phyloP scores from a whole-genome alignment of 2,329 filamentous ascomycete species.

The Rhytidhysteron rufulum region DNA sequence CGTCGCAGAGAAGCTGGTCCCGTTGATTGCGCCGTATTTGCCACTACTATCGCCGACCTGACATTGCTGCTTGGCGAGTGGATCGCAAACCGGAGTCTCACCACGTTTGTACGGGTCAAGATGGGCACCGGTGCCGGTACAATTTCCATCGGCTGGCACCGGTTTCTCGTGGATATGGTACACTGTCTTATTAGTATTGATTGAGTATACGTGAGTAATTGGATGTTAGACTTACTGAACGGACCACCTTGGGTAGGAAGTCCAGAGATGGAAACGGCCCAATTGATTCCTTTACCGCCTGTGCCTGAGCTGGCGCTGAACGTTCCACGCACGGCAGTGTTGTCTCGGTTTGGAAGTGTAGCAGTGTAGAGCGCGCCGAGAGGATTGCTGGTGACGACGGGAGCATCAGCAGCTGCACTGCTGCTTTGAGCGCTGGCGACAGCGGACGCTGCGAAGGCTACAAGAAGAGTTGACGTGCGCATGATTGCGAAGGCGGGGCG shows the following conservation, averaged over 20 bases:
- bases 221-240: constrained; percentile 42
- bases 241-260: constrained; percentile 41
- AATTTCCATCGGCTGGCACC: constrained; percentile 41
- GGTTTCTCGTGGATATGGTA: constrained; percentile 46
- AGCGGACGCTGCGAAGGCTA: constrained; percentile 21
- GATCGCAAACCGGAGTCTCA: constrained; percentile 35
- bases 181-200: constrained; percentile 31
- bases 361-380: constrained; percentile 37
- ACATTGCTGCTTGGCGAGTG: constrained; percentile 34
- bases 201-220: too few species aligned
- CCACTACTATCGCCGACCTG: constrained; percentile 45
- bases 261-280: constrained; percentile 38
- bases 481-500: constrained; percentile 17
- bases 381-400: constrained; percentile 34
- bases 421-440: constrained; percentile 26
- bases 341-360: constrained; percentile 28
- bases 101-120: constrained; percentile 42
- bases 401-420: constrained; percentile 24
- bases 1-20: constrained; percentile 24
- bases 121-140: constrained; percentile 38
- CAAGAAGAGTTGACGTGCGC: constrained; percentile 19
- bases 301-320: constrained; percentile 28
- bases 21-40: constrained; percentile 41
- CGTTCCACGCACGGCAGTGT: constrained; percentile 31
- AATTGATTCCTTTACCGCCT: constrained; percentile 37